Conservation (phyloP, 1,284 basidiomycete species). For the Papiliotrema nemorosa region DNA sequence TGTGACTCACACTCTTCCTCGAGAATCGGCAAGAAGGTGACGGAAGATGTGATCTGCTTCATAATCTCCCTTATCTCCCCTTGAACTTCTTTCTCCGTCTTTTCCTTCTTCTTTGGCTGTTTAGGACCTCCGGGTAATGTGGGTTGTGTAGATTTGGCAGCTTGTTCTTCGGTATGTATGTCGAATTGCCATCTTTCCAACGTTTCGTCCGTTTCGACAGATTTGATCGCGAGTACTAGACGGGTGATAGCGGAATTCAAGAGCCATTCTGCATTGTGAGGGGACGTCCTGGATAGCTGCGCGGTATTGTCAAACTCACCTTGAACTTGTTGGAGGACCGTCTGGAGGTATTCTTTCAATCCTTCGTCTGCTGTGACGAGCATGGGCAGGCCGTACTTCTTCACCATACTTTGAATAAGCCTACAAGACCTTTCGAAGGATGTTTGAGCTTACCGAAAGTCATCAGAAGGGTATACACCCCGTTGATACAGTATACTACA, state of each 20-base stretch:
- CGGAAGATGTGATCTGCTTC: constrained; percentile 95
- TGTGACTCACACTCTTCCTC: constrained; percentile 80
- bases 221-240: constrained; percentile 91
- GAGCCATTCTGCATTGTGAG: constrained; percentile 69
- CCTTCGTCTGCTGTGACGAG: constrained; percentile 90
- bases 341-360: constrained; percentile 86
- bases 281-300: not conserved
- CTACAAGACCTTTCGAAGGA: not conserved
- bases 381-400: constrained; percentile 96
- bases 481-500: constrained; percentile 90
- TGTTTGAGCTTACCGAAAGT: constrained; percentile 59
- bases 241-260: constrained; percentile 84
- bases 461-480: constrained; percentile 94
- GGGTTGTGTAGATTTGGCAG: constrained; percentile 3
- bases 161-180: constrained; percentile 64
- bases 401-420: constrained; percentile 71
- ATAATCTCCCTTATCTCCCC: constrained; percentile 96
- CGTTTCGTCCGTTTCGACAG: constrained; percentile 84
- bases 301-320: constrained; percentile 55
- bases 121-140: constrained; percentile 4
- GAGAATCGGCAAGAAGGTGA: constrained; percentile 92
- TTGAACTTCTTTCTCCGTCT: constrained; percentile 85
- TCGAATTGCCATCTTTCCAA: constrained; percentile 99
- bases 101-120: constrained; percentile 41
- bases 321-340: constrained; percentile 85